phyloP scores from a whole-genome alignment of 345 rosid species.

The Passiflora organensis region DNA sequence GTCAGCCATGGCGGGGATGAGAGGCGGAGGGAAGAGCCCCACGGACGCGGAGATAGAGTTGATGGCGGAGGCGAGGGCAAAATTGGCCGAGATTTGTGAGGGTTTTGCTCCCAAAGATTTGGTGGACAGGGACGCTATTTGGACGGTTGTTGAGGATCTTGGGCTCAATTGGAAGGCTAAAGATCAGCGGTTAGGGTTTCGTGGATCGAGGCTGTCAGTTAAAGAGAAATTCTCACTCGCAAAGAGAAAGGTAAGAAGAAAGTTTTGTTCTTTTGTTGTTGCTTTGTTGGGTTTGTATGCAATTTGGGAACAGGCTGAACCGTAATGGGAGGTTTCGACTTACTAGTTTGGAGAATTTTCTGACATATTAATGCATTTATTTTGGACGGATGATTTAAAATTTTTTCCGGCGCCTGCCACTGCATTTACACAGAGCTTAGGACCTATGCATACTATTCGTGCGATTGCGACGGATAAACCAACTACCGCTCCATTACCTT shows the following conservation, averaged over 20 bases:
- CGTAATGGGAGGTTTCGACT: too few relatives aligned
- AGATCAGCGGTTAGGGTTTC: conserved; percentile 57
- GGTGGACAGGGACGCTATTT: conserved; percentile 48
- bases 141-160: conserved; percentile 66
- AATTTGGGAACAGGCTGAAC: too few relatives aligned
- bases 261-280: neutral
- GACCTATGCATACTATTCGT: conserved; percentile 24
- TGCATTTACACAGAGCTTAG: conserved; percentile 39
- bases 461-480: conserved; percentile 34
- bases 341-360: too few relatives aligned
- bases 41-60: conserved; percentile 56
- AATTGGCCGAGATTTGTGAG: conserved; percentile 48
- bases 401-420: conserved; percentile 35
- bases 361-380: conserved; percentile 12
- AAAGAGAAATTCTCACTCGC: conserved; percentile 59
- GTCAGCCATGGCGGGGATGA: conserved; percentile 69
- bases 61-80: conserved; percentile 79
- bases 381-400: conserved; percentile 74
- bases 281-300: too few relatives aligned
- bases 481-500: conserved; percentile 27
- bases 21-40: conserved; percentile 53
- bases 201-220: conserved; percentile 47
- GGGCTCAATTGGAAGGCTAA: conserved; percentile 58
- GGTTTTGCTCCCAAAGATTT: conserved; percentile 62
- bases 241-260: conserved; percentile 53